Base-by-base conservation (phyloP, 768 basidiomycete genomes). In the Tylopilus felleus region DNA sequence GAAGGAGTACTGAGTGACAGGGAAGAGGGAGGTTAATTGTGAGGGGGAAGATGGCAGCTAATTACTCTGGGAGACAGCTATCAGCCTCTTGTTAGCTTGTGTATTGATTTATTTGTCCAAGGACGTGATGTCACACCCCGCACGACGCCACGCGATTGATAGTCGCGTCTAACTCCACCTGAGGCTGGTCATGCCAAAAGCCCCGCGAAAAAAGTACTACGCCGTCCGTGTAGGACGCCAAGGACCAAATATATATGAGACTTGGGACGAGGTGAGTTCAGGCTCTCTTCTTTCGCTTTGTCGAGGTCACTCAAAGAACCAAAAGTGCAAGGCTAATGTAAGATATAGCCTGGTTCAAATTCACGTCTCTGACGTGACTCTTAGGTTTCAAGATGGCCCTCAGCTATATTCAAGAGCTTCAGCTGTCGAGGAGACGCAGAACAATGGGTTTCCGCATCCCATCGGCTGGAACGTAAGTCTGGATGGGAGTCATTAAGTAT, bases 141-240 rank as follows among this genome's bases (percentile, higher is more conserved):
- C 31, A 33, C 52, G 44, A 41, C 31, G 10, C 25, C 8, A 36
- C 21, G 25, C 48, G 27, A 42, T 28, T 39, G 23, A 14, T 14
- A 16, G 25, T 31, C 51, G 43, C 41, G 17, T 40, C 39, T 5
- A 21, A 6, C n/a, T 38, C 25, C 41, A 17, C 16, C n/a, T 13
- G 7, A 9, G 27, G 40, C 22, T 41, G 9, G 4, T 39, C 21
- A 74, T 75, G 68, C 61, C 67, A 22, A 73, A 70, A 46, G 57
- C 60, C 36, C 4, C 53, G 10, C 55, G 65, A 23, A 70, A 65
- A 17, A 85, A 83, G 57, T 85, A 70, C 57, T 88, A 86, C 50
- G 86, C 86, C 4, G 85, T 88, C 1, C 70, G 73, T 35, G 67
- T 75, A 36, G 86, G 86, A 2, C 71, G 82, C 25, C 71, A 79